phyloP scores from a whole-genome alignment of 257 asterid species.

The Knoxia roxburghii region DNA sequence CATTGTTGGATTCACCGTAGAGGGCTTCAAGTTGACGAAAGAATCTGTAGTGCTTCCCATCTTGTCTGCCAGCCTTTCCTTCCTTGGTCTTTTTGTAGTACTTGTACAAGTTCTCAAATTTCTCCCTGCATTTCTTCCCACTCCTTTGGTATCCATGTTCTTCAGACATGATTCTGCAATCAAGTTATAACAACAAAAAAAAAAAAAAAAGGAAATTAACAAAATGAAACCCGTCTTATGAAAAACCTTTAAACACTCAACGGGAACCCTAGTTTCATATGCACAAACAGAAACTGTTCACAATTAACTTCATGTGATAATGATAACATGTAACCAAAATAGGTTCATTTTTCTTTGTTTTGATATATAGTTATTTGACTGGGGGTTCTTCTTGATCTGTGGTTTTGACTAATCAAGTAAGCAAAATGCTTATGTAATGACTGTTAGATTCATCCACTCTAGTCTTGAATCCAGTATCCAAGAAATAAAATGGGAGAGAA shows the following conservation, averaged over 20 bases:
- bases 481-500: slow-evolving; percentile 3
- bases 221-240: neutral
- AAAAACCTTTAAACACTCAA: slow-evolving; percentile 4
- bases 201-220: neutral
- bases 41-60: slow-evolving; percentile 90
- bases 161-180: slow-evolving; percentile 79
- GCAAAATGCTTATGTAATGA: neutral
- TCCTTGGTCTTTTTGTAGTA: slow-evolving; percentile 96
- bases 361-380: too few relatives aligned
- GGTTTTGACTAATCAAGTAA: too few relatives aligned
- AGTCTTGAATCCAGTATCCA: neutral
- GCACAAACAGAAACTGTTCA: neutral
- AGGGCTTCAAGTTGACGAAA: slow-evolving; percentile 97
- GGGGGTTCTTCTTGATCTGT: too few relatives aligned
- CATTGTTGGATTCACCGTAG: slow-evolving; percentile 52
- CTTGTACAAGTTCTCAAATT: slow-evolving; percentile 88
- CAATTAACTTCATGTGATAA: slow-evolving; percentile 38
- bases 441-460: too few relatives aligned
- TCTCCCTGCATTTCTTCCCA: slow-evolving; percentile 97
- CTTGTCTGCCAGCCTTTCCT: slow-evolving; percentile 94
- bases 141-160: slow-evolving; percentile 88
- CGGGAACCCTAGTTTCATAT: slow-evolving; percentile 61
- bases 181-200: neutral
- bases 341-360: neutral
- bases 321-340: slow-evolving; percentile 30